Base-by-base conservation (phyloP, 208 protist genomes). In the Sergeia podlipaevii region DNA sequence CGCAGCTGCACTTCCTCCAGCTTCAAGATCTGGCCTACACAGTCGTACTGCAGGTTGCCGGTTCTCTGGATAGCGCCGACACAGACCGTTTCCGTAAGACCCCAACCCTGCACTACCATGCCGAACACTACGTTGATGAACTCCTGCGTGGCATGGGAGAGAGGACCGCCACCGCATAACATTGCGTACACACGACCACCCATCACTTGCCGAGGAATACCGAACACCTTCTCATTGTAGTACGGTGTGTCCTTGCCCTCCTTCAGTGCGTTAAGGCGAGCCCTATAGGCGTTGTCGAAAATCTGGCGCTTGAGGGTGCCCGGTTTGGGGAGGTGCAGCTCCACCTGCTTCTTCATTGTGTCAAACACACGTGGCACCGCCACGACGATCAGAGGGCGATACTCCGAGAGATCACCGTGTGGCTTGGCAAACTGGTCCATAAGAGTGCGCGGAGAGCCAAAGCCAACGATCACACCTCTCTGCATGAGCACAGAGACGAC, bases 331-430 rank as follows among this genome's bases (percentile, higher is more conserved):
- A 97, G 54, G 34, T 73, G 63, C 8, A 66, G 75, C 66, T 95
- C 82, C 10, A 93, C 80, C 1, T 52, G 75, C 65, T 79, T 83
- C 65, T 89, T 90, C 33, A 97, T 88, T 5, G 54, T 84, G 39
- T 94, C 86, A 50, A 88, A 93, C 2, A 97, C 77, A 34, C 82
- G 80, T 10, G 91, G 88, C n/a, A 97, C 91, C 5, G 61, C 91
- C 23, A 77, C 77, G 8, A 94, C 34, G 39, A 97, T 4, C 5
- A 72, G 62, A 3, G 91, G 91, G 15, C 62, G 54, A 62, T 89
- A 93, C 62, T 80, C 83, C 5, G 51, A 49, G 41, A 95, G 60
- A 61, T 93, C 91, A 26, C 88, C 88, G 59, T 81, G 77, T 37
- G 85, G 85, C 51, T 84, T 82, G 6, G 85, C 80, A 41, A 80